Evolutionary conservation across 192 early-diverging fungal species (phyloP).

Genomic region (Backusella tuberculispora): DNA sequence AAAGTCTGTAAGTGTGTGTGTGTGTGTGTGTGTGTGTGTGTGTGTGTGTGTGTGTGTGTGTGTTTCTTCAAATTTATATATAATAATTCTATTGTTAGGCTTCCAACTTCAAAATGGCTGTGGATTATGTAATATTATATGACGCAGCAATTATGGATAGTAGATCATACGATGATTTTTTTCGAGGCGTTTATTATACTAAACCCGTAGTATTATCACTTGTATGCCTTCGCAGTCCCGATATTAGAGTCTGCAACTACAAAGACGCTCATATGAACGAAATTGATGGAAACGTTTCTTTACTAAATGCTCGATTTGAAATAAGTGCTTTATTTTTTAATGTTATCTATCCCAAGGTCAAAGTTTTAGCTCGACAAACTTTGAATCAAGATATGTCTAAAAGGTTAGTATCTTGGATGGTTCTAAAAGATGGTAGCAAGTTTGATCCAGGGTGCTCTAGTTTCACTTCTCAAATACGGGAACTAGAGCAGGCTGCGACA

Average conservation of each 20-base stretch:
- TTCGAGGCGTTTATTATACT: background rate
- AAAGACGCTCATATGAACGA: background rate
- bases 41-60: too few species aligned
- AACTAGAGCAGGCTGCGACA: background rate
- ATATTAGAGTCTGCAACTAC: background rate
- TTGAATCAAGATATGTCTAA: background rate
- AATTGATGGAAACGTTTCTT: background rate
- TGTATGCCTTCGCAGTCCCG: background rate
- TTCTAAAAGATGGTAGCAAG: background rate
- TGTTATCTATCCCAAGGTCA: background rate
- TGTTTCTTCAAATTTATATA: too few species aligned
- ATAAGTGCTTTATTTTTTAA: background rate
- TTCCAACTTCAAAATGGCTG: too few species aligned
- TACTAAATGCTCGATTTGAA: background rate
- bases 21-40: too few species aligned
- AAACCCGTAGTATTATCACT: background rate
- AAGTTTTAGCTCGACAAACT: background rate
- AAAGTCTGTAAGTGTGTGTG: too few species aligned
- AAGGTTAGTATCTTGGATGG: background rate
- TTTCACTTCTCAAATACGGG: background rate
- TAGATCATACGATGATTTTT: background rate
- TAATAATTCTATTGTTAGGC: too few species aligned
- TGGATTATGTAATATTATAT: too few species aligned
- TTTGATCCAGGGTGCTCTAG: background rate
- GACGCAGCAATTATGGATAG: too few species aligned